Base-by-base conservation (phyloP, 2,329 filamentous ascomycete genomes). In the Aspergillus hiratsukae region DNA sequence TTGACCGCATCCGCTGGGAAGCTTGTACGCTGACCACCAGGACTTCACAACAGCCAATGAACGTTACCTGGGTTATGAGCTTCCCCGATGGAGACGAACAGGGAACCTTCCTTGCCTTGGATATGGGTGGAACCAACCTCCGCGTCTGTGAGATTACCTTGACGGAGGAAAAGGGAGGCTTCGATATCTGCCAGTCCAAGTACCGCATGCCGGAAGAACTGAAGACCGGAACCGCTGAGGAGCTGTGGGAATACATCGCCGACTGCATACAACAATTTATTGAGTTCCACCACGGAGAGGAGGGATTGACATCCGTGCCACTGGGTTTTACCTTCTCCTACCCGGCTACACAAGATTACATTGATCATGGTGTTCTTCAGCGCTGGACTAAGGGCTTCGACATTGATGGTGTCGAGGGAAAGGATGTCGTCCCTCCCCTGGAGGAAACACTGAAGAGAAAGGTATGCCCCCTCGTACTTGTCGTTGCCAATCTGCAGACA, bases 321-420 rank as follows among this genome's bases (percentile, higher is more conserved):
- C 83, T 97, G 6, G 93, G 93, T 69, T 97, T 97, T 79, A 97
- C 93, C 48, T 97, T 97, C 78, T 96, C 90, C 3, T 97, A 96
- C 73, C 93, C 93, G 2, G 92, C 91, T 17, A 94, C 90, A 0
- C 93, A 97, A 75, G 86, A 95, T 66, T 93, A 91, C 76, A 92
- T 97, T 69, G 91, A 97, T 65, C 90, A 96, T 74, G 93, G 92
- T 64, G 83, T 96, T 41, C 82, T 97, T 56, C 92, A 97, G 76
- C 87, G 91, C 66, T 97, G 93, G 93, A 97, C 93, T 65, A 97
- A 97, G 80, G 93, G 93, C 2, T 97, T 97, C 70, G 92, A 97
- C 71, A 96, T 97, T 73, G 83, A 86, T 27, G 92, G 91, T 41
- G 91, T 97, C 48, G 92, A 97, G 78, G 92, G 92, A 53, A 68